phyloP scores from a whole-genome alignment of 2,329 filamentous ascomycete genomes.

The Talaromyces sp. region DNA sequence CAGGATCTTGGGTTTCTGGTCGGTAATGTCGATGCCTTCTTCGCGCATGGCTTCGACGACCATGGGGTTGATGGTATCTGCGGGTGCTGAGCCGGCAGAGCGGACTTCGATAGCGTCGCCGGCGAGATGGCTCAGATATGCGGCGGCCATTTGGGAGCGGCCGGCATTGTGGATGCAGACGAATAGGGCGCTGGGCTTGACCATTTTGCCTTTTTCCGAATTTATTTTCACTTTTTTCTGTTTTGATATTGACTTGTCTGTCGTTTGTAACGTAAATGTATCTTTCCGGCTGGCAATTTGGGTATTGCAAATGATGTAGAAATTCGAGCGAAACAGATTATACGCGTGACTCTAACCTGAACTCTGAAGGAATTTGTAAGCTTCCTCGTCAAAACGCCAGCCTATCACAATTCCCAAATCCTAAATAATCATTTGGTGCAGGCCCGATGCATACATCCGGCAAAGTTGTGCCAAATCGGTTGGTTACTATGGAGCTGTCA shows the following conservation, averaged over 20 bases:
- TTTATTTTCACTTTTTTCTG: too few species aligned
- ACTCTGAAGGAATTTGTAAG: neutral
- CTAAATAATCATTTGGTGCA: neutral
- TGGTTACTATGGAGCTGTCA: neutral
- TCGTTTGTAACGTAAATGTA: neutral
- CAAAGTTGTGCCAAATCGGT: neutral
- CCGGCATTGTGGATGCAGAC: constrained; percentile 30
- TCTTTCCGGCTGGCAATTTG: too few species aligned
- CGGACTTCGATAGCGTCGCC: constrained; percentile 24
- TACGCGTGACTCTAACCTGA: neutral
- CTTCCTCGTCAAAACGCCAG: neutral
- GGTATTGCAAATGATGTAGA: neutral
- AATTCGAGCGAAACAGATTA: too few species aligned
- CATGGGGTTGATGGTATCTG: constrained; percentile 25
- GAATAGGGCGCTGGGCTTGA: constrained; percentile 27
- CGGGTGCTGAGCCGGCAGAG: constrained; percentile 29
- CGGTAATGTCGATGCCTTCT: constrained; percentile 26
- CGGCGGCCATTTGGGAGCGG: constrained; percentile 29
- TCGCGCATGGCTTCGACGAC: constrained; percentile 28
- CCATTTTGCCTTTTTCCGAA: constrained; percentile 3
- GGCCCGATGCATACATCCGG: neutral
- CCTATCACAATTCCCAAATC: neutral
- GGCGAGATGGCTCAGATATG: constrained; percentile 23
- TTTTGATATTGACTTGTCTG: neutral
- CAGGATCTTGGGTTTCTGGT: constrained; percentile 27